These are phyloP conservation scores for Prunus yedoensis DNA, from an alignment of 331 rosid genomes.

Conservation along the genomic window DNA sequence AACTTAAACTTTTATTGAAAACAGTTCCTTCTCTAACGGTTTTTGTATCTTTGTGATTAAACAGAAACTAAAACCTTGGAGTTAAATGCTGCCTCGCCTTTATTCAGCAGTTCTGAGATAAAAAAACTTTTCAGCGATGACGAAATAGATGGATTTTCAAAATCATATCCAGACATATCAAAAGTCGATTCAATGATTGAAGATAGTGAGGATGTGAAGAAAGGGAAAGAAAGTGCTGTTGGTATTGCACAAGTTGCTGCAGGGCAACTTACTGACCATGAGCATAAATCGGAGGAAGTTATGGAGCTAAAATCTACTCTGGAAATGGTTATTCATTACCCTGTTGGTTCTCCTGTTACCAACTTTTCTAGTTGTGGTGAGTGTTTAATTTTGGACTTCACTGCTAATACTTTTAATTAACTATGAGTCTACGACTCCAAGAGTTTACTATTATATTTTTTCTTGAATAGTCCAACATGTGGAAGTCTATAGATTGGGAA, in stretches of 20 bases:
- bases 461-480: neutral
- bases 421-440: neutral
- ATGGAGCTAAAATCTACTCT: neutral
- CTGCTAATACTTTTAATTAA: neutral
- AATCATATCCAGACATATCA: conserved; percentile 1
- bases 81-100: neutral
- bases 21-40: neutral
- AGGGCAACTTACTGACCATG: neutral
- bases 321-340: neutral
- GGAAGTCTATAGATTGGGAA: neutral
- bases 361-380: neutral
- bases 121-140: neutral
- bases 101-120: conserved; percentile 9
- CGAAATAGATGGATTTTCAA: neutral
- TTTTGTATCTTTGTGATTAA: neutral
- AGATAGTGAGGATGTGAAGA: conserved; percentile 3
- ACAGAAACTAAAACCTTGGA: neutral
- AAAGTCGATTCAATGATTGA: neutral
- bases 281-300: neutral
- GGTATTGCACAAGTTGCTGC: conserved; percentile 10
- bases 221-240: conserved; percentile 1
- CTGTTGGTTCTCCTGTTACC: neutral
- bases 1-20: neutral
- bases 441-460: neutral
- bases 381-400: neutral